Evolutionary conservation across 495 filamentous ascomycete genomes (phyloP).

Genomic region (Aspergillus bertholletiae): DNA sequence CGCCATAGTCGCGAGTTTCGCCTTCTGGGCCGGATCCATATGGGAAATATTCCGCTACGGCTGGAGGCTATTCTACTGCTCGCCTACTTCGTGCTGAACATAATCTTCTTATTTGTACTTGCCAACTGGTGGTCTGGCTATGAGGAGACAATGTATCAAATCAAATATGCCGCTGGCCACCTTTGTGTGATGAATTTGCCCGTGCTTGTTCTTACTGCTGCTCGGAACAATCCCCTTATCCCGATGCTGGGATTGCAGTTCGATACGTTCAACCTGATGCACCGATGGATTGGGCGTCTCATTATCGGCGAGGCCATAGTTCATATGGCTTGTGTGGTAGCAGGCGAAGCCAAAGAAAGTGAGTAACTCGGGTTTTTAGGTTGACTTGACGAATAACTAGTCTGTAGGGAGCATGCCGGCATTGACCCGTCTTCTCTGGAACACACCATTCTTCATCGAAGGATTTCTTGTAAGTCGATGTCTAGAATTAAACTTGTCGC

Average conservation of each 20-base stretch:
- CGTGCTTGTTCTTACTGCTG: constrained; percentile 36
- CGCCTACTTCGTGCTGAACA: constrained; percentile 32
- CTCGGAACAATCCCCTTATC: constrained; percentile 42
- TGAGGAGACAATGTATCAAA: constrained; percentile 31
- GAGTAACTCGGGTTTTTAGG: constrained; percentile 8
- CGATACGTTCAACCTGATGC: constrained; percentile 44
- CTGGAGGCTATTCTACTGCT: constrained; percentile 30
- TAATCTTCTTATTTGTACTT: constrained; percentile 34
- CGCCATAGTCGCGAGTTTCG: constrained; percentile 42
- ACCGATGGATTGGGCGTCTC: constrained; percentile 43
- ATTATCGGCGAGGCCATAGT: constrained; percentile 32
- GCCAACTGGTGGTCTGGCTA: constrained; percentile 38
- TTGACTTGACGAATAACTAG: not conserved
- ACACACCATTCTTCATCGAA: constrained; percentile 30
- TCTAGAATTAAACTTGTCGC: not conserved
- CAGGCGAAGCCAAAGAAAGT: constrained; percentile 24
- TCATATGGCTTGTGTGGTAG: constrained; percentile 35
- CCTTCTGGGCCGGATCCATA: constrained; percentile 27
- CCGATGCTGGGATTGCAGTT: constrained; percentile 34
- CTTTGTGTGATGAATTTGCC: constrained; percentile 43
- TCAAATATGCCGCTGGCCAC: constrained; percentile 39
- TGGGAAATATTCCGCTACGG: constrained; percentile 40
- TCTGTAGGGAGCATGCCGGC: constrained; percentile 20
- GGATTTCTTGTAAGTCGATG: constrained; percentile 31
- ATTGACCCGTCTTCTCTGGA: constrained; percentile 28